phyloP scores from a whole-genome alignment of 202 grass and related monocot species.

The Carex sylvatica region DNA sequence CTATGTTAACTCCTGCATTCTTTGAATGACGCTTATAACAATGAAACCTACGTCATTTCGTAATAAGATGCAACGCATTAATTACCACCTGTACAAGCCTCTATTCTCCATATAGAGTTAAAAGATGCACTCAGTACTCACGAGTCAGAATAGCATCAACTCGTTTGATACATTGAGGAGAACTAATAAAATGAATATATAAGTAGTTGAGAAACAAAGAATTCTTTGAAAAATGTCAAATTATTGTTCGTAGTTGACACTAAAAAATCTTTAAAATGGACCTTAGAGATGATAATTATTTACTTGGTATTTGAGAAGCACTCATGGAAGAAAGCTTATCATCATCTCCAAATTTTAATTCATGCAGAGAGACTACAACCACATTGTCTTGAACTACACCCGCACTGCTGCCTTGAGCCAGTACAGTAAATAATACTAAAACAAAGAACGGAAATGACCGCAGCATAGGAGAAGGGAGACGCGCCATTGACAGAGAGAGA shows the following conservation, averaged over 20 bases:
- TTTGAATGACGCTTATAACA: too few relatives aligned
- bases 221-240: too few relatives aligned
- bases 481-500: not conserved
- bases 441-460: conserved; percentile 25
- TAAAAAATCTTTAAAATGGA: not conserved
- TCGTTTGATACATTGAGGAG: too few relatives aligned
- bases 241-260: too few relatives aligned
- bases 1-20: too few relatives aligned
- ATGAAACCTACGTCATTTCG: too few relatives aligned
- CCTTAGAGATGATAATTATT: not conserved
- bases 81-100: too few relatives aligned
- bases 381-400: not conserved
- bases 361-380: conserved; percentile 34
- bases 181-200: too few relatives aligned
- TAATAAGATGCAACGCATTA: too few relatives aligned
- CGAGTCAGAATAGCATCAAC: not conserved
- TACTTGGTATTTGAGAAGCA: conserved; percentile 38
- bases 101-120: too few relatives aligned
- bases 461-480: not conserved
- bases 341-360: conserved; percentile 28
- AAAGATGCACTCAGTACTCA: too few relatives aligned
- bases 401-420: not conserved
- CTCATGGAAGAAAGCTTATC: conserved; percentile 5
- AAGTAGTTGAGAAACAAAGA: too few relatives aligned
- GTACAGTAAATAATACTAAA: not conserved